Evolutionary conservation across 2,329 filamentous ascomycete species (phyloP).

Genomic region (Chrysoporthe cubensis): DNA sequence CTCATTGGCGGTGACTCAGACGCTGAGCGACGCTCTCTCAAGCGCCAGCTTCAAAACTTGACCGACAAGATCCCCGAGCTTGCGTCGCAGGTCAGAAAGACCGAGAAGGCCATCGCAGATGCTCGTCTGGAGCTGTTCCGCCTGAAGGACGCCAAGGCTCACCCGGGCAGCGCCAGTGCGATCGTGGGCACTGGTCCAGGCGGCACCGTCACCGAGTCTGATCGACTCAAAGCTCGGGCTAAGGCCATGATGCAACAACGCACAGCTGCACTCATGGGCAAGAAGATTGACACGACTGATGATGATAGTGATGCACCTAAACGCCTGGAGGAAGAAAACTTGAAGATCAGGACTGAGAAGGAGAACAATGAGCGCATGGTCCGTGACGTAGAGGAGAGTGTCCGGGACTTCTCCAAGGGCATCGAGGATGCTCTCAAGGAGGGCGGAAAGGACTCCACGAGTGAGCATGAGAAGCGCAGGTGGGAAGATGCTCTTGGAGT

Average conservation of each 20-base stretch:
- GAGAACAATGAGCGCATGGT: conserved; percentile 98
- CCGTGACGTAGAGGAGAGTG: conserved; percentile 92
- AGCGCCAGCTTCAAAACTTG: conserved; percentile 84
- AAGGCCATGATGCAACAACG: conserved; percentile 99
- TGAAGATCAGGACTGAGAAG: conserved; percentile 79
- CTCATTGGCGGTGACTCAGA: conserved; percentile 77
- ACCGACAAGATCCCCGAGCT: conserved; percentile 90
- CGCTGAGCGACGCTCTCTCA: conserved; percentile 82
- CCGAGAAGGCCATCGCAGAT: conserved; percentile 91
- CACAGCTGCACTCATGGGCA: conserved; percentile 87
- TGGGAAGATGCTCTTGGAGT: conserved; percentile 98
- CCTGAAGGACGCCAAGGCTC: conserved; percentile 87
- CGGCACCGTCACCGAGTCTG: conserved; percentile 86
- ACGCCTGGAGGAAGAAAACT: conserved; percentile 85
- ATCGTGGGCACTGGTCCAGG: conserved; percentile 94
- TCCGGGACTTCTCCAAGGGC: conserved; percentile 81
- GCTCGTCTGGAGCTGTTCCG: conserved; percentile 91
- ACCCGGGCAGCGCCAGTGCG: conserved; percentile 77
- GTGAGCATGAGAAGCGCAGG: conserved; percentile 86
- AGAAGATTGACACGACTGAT: conserved; percentile 69
- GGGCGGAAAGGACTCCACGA: conserved; percentile 71
- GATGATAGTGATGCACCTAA: conserved; percentile 81
- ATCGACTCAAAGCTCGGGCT: conserved; percentile 90
- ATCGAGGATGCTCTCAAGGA: conserved; percentile 90
- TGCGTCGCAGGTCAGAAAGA: conserved; percentile 87